phyloP scores from a whole-genome alignment of 495 filamentous ascomycete species.

The Oidiodendron maius region DNA sequence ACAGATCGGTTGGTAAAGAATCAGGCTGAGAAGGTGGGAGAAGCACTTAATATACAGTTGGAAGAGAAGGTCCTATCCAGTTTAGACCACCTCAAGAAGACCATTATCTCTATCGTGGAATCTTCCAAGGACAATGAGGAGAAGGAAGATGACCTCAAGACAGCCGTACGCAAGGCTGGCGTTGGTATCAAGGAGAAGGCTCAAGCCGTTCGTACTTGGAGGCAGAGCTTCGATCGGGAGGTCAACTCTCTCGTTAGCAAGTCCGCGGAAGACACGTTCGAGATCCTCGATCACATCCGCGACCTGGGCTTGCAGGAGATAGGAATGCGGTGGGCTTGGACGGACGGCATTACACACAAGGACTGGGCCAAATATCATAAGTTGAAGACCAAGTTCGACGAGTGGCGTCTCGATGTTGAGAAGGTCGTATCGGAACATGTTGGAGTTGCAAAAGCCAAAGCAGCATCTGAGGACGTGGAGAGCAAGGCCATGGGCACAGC shows the following conservation, averaged over 20 bases:
- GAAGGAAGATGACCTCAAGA: constrained; percentile 55
- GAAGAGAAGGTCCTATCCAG: constrained; percentile 57
- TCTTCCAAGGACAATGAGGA: constrained; percentile 46
- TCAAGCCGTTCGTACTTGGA: constrained; percentile 76
- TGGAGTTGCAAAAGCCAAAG: constrained; percentile 62
- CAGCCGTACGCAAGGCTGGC: constrained; percentile 66
- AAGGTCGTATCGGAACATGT: constrained; percentile 64
- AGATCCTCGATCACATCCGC: constrained; percentile 75
- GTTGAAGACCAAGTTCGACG: constrained; percentile 74
- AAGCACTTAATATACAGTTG: constrained; percentile 61
- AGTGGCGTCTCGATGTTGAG: constrained; percentile 79
- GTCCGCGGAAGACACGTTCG: constrained; percentile 74
- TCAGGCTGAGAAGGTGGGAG: constrained; percentile 58
- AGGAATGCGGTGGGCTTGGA: constrained; percentile 97
- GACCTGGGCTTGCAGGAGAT: constrained; percentile 91
- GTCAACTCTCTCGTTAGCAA: constrained; percentile 61
- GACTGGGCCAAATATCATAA: constrained; percentile 91
- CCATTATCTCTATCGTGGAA: constrained; percentile 57
- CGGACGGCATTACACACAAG: constrained; percentile 90
- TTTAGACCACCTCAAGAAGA: constrained; percentile 57
- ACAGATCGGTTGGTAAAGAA: constrained; percentile 63
- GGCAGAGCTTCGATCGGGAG: constrained; percentile 64
- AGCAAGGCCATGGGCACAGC: constrained; percentile 74
- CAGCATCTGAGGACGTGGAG: constrained; percentile 63
- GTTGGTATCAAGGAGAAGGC: constrained; percentile 73